Evolutionary conservation across 768 basidiomycete genomes (phyloP).

Genomic region (Dacryopinax primogenitus): DNA sequence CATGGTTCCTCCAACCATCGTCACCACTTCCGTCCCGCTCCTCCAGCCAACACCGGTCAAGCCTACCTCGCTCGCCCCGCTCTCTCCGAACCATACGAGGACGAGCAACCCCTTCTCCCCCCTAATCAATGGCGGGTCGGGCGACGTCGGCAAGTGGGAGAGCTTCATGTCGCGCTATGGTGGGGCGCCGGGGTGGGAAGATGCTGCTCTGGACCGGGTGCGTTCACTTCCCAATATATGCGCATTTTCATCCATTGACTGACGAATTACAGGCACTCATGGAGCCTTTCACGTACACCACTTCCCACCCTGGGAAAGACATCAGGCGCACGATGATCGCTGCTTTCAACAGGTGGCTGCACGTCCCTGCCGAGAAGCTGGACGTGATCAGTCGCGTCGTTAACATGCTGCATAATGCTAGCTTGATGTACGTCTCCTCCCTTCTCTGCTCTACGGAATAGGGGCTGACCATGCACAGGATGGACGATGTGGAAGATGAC

Average conservation of each 20-base stretch:
- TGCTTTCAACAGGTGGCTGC: constrained; percentile 87
- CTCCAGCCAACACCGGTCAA: background rate
- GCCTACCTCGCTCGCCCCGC: background rate
- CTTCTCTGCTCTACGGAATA: background rate
- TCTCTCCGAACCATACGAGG: constrained; percentile 1
- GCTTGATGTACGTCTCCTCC: constrained; percentile 55
- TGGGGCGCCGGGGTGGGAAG: background rate
- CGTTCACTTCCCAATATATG: background rate
- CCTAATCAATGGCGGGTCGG: background rate
- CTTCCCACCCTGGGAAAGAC: constrained; percentile 81
- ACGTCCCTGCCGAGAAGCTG: constrained; percentile 62
- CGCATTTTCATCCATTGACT: background rate
- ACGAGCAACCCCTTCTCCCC: background rate
- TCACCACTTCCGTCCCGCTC: background rate
- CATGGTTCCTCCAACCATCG: background rate
- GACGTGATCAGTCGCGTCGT: constrained; percentile 66
- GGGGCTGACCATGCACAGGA: constrained; percentile 34
- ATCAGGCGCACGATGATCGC: constrained; percentile 76
- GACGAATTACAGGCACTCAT: constrained; percentile 40
- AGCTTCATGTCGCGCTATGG: background rate
- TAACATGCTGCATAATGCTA: constrained; percentile 88
- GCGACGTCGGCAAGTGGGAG: background rate
- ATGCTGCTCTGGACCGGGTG: background rate
- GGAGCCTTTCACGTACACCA: constrained; percentile 79
- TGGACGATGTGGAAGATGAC: constrained; percentile 91